Conservation (phyloP, 345 rosid genomes). For the Sisymbrium irio region DNA sequence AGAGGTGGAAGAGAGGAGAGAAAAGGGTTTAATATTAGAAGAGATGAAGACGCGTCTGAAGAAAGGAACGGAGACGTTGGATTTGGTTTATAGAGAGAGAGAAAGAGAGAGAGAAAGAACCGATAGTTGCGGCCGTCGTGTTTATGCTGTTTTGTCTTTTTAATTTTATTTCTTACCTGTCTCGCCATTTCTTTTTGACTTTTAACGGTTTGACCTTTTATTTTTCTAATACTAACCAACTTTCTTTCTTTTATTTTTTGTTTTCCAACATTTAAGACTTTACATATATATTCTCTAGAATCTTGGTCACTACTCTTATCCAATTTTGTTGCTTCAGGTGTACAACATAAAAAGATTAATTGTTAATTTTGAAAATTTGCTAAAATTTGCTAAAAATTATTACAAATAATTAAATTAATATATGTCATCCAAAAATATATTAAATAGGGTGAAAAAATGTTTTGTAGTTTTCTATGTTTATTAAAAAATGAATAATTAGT, state of each 20-base stretch:
- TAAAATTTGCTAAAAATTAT: too few species aligned
- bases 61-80: conserved; percentile 39
- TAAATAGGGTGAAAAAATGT: too few species aligned
- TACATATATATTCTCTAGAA: conserved; percentile 1
- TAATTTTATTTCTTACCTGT: background rate
- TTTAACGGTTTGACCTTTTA: conserved; percentile 21
- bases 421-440: too few species aligned
- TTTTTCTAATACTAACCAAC: background rate
- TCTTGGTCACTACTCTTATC: background rate
- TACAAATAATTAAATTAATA: too few species aligned
- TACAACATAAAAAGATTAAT: background rate
- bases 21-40: conserved; percentile 22
- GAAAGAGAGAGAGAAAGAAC: conserved; percentile 18
- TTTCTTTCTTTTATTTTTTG: too few species aligned
- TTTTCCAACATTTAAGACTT: background rate
- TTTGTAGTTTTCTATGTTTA: too few species aligned
- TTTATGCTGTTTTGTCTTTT: background rate
- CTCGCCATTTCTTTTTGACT: conserved; percentile 18
- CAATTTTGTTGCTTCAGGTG: background rate
- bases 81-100: conserved; percentile 17
- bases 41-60: conserved; percentile 38
- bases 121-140: conserved; percentile 32
- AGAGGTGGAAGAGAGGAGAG: background rate
- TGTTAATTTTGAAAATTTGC: too few species aligned
- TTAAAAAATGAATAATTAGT: too few species aligned